Conservation (phyloP, 768 basidiomycete species). For the Psilocybe subaeruginosa region DNA sequence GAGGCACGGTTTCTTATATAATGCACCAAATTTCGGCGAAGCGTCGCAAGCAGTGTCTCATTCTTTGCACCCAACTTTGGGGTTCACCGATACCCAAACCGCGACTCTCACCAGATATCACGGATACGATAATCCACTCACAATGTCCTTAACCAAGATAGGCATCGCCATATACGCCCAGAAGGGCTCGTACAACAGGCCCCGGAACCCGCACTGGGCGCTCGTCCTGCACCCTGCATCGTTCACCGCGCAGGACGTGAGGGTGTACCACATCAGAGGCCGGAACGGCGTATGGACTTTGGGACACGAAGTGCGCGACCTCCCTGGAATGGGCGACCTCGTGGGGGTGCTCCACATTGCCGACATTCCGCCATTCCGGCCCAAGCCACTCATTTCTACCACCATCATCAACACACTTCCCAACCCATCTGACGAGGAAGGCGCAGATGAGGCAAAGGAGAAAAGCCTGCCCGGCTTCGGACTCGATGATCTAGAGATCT, state of each 20-base stretch:
- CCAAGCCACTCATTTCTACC: not conserved
- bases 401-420: not conserved
- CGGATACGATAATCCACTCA: not conserved
- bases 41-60: too few relatives aligned
- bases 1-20: too few relatives aligned
- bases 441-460: not conserved
- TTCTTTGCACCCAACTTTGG: too few relatives aligned
- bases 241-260: slow-evolving; percentile 3
- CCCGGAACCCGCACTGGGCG: slow-evolving; percentile 7
- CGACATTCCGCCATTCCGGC: not conserved
- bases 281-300: not conserved
- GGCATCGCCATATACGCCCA: slow-evolving; percentile 12
- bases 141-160: not conserved
- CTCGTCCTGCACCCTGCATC: slow-evolving; percentile 5
- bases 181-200: not conserved
- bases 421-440: not conserved
- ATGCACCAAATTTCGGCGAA: too few relatives aligned
- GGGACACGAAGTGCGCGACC: slow-evolving; percentile 4
- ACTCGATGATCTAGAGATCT: slow-evolving; percentile 2
- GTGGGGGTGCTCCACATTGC: slow-evolving; percentile 6
- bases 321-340: slow-evolving; percentile 2
- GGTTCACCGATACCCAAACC: too few relatives aligned
- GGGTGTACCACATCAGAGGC: slow-evolving; percentile 8
- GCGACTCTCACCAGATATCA: not conserved
- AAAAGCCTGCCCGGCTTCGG: not conserved